phyloP scores from a whole-genome alignment of 2,329 filamentous ascomycete genomes.

The Colletotrichum theobromicola region DNA sequence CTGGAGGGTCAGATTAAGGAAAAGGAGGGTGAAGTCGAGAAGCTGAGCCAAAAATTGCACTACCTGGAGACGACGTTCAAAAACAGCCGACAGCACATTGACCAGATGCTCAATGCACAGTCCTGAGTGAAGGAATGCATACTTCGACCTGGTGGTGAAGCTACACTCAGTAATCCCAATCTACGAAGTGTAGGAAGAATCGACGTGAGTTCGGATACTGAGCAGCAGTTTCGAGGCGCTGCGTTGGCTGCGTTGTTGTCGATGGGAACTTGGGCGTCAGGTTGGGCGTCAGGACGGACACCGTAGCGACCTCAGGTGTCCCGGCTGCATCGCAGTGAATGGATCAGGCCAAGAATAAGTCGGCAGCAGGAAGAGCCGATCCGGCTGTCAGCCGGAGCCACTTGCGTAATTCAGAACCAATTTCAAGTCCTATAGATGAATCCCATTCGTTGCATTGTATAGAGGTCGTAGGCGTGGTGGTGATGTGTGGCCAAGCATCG shows the following conservation, averaged over 20 bases:
- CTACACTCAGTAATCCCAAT: background rate
- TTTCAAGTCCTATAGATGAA: background rate
- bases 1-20: slow-evolving; percentile 77
- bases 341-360: background rate
- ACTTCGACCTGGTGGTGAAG: background rate
- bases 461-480: background rate
- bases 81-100: slow-evolving; percentile 90
- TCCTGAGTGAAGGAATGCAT: background rate
- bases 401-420: background rate
- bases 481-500: background rate
- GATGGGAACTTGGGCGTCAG: background rate
- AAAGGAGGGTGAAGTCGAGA: slow-evolving; percentile 78
- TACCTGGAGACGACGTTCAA: slow-evolving; percentile 95
- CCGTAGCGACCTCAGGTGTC: background rate
- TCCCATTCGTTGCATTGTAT: background rate
- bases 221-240: background rate
- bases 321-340: background rate
- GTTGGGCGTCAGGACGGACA: background rate
- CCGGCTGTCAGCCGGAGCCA: background rate
- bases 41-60: slow-evolving; percentile 85
- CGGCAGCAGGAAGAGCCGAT: background rate
- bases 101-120: slow-evolving; percentile 72
- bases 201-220: background rate
- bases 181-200: background rate
- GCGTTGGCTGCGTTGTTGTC: background rate